phyloP scores from a whole-genome alignment of 139 green algal genomes.

The Mesotaenium endlicherianum region DNA sequence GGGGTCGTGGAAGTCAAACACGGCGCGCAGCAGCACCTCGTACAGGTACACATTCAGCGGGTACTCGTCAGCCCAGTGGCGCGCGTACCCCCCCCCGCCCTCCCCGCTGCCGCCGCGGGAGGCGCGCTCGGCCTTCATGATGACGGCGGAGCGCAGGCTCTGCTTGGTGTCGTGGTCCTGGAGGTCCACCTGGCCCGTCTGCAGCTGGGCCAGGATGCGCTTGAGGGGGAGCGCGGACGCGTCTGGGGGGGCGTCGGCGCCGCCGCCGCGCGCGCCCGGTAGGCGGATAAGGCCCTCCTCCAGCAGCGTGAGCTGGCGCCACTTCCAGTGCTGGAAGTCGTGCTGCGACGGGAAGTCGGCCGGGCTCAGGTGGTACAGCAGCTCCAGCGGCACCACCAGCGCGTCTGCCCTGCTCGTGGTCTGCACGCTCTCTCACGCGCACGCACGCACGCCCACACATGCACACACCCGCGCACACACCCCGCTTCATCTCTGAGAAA shows the following conservation, averaged over 20 bases:
- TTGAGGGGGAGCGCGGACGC: not conserved
- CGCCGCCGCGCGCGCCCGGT: not conserved
- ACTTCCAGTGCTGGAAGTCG: conserved; percentile 31
- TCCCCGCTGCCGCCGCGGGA: not conserved
- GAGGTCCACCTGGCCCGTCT: conserved; percentile 1
- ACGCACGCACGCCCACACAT: not conserved
- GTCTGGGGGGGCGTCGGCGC: not conserved
- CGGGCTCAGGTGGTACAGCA: conserved; percentile 16
- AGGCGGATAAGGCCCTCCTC: conserved; percentile 19
- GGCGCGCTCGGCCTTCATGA: not conserved
- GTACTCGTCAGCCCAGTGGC: conserved; percentile 42
- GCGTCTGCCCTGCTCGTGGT: not conserved
- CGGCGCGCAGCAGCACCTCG: conserved; percentile 25
- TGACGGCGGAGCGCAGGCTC: conserved; percentile 3
- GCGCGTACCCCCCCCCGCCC: not conserved
- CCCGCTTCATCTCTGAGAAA: not conserved
- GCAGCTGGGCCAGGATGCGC: conserved; percentile 3
- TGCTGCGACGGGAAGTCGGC: conserved; percentile 34
- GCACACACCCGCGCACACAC: not conserved
- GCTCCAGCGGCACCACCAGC: conserved; percentile 43
- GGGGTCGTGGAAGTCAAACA: conserved; percentile 15
- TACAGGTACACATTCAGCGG: conserved; percentile 40
- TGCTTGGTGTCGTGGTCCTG: conserved; percentile 12
- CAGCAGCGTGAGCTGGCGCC: conserved; percentile 34
- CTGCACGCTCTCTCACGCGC: not conserved